Evolutionary conservation across 2,329 filamentous ascomycete genomes (phyloP).

Genomic region (Verticillium nonalfalfae): DNA sequence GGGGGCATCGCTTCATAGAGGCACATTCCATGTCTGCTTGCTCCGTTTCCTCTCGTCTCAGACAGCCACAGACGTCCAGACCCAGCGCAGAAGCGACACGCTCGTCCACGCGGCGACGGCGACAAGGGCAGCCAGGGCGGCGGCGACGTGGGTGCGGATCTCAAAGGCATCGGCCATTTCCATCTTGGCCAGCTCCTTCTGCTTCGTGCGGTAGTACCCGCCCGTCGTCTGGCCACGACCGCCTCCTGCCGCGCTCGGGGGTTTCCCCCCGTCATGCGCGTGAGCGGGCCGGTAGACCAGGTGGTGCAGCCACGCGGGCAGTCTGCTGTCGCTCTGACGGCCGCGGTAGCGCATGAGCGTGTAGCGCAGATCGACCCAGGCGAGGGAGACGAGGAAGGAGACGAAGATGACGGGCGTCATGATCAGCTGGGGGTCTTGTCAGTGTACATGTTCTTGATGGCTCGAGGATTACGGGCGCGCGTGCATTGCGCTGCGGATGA

Average conservation of each 20-base stretch:
- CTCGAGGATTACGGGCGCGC: too few relatives aligned
- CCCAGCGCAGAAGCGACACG: constrained; percentile 11
- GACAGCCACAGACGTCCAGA: background rate
- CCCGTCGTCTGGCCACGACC: background rate
- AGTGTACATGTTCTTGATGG: background rate
- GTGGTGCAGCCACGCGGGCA: constrained; percentile 33
- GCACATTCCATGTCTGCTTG: too few relatives aligned
- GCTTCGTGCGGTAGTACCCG: constrained; percentile 48
- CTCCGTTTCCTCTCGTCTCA: too few relatives aligned
- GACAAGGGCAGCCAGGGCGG: constrained; percentile 34
- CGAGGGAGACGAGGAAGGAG: constrained; percentile 59
- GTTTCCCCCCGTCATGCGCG: constrained; percentile 24
- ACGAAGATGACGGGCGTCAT: constrained; percentile 59
- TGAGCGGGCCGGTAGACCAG: constrained; percentile 28
- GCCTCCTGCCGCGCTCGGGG: constrained; percentile 14
- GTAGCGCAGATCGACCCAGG: constrained; percentile 54
- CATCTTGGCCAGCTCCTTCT: constrained; percentile 54
- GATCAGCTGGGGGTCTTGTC: constrained; percentile 29
- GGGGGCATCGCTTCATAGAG: too few relatives aligned
- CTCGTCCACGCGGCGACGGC: constrained; percentile 20
- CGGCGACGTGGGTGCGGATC: constrained; percentile 47
- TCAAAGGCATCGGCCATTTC: constrained; percentile 59
- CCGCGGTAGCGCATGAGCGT: constrained; percentile 39
- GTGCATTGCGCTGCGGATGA: too few relatives aligned
- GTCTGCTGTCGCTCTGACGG: constrained; percentile 19